These are phyloP conservation scores for Aspergillus intermedius DNA, from an alignment of 2,329 filamentous ascomycete species.

Conservation along the genomic window DNA sequence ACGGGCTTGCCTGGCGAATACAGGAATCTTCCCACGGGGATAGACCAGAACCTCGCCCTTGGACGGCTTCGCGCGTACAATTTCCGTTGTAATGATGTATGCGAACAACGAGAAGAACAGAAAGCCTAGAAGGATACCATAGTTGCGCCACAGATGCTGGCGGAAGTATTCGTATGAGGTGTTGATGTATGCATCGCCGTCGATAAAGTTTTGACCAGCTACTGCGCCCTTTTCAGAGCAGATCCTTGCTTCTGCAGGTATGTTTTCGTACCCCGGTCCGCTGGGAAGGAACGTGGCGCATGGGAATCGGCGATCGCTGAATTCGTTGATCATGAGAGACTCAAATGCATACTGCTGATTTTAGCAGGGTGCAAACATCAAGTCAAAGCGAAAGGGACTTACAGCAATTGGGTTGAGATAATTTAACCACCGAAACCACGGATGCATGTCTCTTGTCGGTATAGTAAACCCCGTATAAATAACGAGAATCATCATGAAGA, in stretches of 20 bases:
- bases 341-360: conserved; percentile 63
- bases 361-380: not conserved
- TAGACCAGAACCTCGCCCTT: conserved; percentile 71
- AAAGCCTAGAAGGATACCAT: conserved; percentile 61
- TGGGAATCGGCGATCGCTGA: conserved; percentile 55
- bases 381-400: conserved; percentile 1
- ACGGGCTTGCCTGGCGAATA: conserved; percentile 23
- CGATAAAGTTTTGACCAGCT: conserved; percentile 47
- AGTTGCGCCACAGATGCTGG: conserved; percentile 59
- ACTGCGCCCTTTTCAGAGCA: conserved; percentile 55
- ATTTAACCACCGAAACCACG: conserved; percentile 77
- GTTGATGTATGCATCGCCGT: conserved; percentile 54
- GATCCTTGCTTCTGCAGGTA: conserved; percentile 38
- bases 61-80: conserved; percentile 56
- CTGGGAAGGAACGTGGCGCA: conserved; percentile 43
- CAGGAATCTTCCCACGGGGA: conserved; percentile 59
- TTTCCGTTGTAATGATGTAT: conserved; percentile 60
- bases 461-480: conserved; percentile 48
- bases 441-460: conserved; percentile 58
- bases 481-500: conserved; percentile 39
- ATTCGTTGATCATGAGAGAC: conserved; percentile 78
- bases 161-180: conserved; percentile 51
- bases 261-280: conserved; percentile 36
- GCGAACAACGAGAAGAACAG: conserved; percentile 51
- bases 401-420: conserved; percentile 67